Base-by-base conservation (phyloP, 2,329 filamentous ascomycete species). In the Fusarium begoniae region DNA sequence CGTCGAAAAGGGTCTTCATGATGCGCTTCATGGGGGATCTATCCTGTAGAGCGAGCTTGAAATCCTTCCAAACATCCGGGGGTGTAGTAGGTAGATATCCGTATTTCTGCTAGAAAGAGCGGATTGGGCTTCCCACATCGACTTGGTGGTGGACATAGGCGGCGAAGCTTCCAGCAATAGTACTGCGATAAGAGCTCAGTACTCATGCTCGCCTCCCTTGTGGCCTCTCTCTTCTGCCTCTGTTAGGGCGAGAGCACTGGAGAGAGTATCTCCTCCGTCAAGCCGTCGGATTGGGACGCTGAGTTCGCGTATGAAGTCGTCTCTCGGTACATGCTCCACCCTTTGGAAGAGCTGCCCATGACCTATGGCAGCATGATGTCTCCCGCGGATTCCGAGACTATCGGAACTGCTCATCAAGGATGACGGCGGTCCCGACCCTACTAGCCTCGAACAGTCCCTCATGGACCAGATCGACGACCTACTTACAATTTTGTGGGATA, bases 221-320 rank as follows among this genome's bases (percentile, higher is more conserved):
- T 35, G 32, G 32, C 32, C 6, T 2, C 32, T 32, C 32, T 32
- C 12, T 14, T 32, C 32, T 14, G 6, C 13, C 43, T 45, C 17
- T 45, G 1, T 6, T n/a, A 7, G 17, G 15, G 43, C 8, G 43
- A 26, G 3, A 26, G n/a, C n/a, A 45, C 11, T 45, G 11, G 1
- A 45, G 17, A 26, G 6, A 26, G 17, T 18, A 0, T 45, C 43
- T 14, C 17, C 43, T 26, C 43, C 6, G 11, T 3, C 15, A 44
- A 24, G 5, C 43, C n/a, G 11, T 3, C n/a, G 15, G 14, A 17
- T 24, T 8, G n/a, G 41, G 10, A 45, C 43, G 2, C 43, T 8
- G 11, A 18, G 0, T 18, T 24, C 0, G n/a, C 43, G 0, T 35
- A 15, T 35, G 32, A 0, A 0, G 32, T 35, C 0, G 32, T 35